Base-by-base conservation (phyloP, 495 filamentous ascomycete species). In the Melanomma pulvis-pyrius region DNA sequence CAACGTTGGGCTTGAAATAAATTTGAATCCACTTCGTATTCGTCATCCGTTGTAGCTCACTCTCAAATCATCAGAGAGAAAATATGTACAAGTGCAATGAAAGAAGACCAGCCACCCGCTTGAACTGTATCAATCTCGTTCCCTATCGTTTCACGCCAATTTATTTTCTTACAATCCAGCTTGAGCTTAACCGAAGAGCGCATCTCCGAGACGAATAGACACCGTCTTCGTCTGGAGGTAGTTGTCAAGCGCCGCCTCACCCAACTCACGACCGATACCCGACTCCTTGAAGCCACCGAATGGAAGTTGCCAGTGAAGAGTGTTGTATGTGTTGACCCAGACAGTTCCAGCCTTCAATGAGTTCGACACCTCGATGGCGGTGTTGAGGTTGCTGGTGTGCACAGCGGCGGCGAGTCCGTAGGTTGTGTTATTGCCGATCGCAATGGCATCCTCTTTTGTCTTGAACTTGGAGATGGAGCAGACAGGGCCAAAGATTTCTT, bases 401-500 rank as follows among this genome's bases (percentile, higher is more conserved):
- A 98, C 86, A 67, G 90, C 94, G 69, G 92, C 88, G 57, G 94
- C 94, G 57, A 71, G 67, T 76, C 92, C 91, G 82, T 96, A 98
- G 63, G 76, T 86, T 74, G 88, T 90, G 79, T 85, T 81, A 84
- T 98, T 97, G 68, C 85, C 92, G 51, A 91, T 79, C 65, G 83
- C 80, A 79, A 97, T 87, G 67, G 86, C 90, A 58, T 98, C 93
- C 12, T 88, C 92, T 79, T 92, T 88, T 68, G 86, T 88, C 81
- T 88, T 88, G 85, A 98, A 97, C 81, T 97, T 98, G 81, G 91
- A 86, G 71, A 98, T 90, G 57, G 90, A 87, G 80, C 91, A 91
- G 63, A 98, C 93, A 57, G 93, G 93, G 56, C 93, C 93, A 79
- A 98, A 98, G 79, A 98, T 97, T 82, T 98, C 93, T 81, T 98